phyloP scores from a whole-genome alignment of 1,284 basidiomycete species.

The Ustilago trichophora region DNA sequence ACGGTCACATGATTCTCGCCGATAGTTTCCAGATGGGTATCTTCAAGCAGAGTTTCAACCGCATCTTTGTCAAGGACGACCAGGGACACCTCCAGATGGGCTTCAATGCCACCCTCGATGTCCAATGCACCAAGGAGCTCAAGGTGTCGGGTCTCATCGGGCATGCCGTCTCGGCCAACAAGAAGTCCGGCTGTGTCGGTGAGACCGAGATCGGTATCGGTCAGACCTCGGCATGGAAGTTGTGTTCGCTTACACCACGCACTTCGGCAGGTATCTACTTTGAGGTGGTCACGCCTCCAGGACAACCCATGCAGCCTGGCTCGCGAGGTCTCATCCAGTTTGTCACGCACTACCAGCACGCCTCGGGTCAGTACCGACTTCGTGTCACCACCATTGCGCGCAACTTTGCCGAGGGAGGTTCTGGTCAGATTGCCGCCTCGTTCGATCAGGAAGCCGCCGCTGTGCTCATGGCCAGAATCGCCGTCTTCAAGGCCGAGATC shows the following conservation, averaged over 20 bases:
- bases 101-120: conserved; percentile 98
- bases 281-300: conserved; percentile 98
- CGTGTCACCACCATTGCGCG: conserved; percentile 96
- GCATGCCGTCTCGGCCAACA: conserved; percentile 94
- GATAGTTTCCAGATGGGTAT: conserved; percentile 98
- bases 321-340: conserved; percentile 97
- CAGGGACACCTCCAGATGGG: conserved; percentile 94
- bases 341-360: conserved; percentile 97
- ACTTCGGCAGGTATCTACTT: conserved; percentile 95
- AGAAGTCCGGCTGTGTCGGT: conserved; percentile 95
- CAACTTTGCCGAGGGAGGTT: conserved; percentile 95
- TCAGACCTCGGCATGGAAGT: conserved; percentile 98
- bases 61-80: conserved; percentile 92
- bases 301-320: conserved; percentile 88
- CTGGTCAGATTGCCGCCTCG: conserved; percentile 87
- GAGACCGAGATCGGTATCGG: conserved; percentile 99
- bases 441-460: conserved; percentile 99
- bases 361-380: conserved; percentile 90
- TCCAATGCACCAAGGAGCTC: conserved; percentile 98
- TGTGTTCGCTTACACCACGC: conserved; percentile 87
- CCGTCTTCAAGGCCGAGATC: conserved; percentile 99
- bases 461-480: conserved; percentile 97
- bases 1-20: conserved; percentile 93
- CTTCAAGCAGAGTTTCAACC: conserved; percentile 97
- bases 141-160: conserved; percentile 98